Evolutionary conservation across 176 grass and related monocot species (phyloP).

Genomic region (Typha latifolia): DNA sequence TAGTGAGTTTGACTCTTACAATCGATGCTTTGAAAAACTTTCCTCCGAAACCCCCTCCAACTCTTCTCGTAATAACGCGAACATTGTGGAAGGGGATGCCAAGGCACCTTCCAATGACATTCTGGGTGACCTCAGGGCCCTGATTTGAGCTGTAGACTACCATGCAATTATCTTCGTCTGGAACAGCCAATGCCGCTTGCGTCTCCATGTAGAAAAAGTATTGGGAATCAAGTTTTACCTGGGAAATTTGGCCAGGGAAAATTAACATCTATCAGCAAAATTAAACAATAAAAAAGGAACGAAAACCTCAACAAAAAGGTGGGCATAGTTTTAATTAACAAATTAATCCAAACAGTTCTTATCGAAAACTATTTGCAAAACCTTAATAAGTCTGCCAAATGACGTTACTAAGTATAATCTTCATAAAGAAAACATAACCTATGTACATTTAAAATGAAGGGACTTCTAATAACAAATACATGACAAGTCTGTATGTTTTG

Average conservation of each 20-base stretch:
- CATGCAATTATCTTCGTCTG: conserved; percentile 66
- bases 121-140: conserved; percentile 32
- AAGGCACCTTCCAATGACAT: conserved; percentile 46
- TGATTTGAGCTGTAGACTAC: conserved; percentile 55
- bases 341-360: no score
- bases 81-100: conserved; percentile 55
- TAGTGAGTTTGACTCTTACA: conserved; percentile 25
- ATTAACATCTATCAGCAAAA: not conserved
- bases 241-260: not conserved
- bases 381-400: no score
- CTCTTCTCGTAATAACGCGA: conserved; percentile 62
- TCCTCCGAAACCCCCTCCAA: conserved; percentile 70
- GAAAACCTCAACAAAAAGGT: not conserved
- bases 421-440: no score
- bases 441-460: no score
- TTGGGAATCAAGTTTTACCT: conserved; percentile 66
- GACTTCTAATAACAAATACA: no score
- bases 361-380: no score
- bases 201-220: conserved; percentile 85
- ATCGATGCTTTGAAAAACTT: conserved; percentile 25
- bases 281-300: no score
- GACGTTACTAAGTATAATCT: no score
- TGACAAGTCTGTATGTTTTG: no score
- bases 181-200: conserved; percentile 49
- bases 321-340: no score